These are phyloP conservation scores for Artemisia tridentata DNA, from an alignment of 129 eudicot genomes.

Conservation along the genomic window DNA sequence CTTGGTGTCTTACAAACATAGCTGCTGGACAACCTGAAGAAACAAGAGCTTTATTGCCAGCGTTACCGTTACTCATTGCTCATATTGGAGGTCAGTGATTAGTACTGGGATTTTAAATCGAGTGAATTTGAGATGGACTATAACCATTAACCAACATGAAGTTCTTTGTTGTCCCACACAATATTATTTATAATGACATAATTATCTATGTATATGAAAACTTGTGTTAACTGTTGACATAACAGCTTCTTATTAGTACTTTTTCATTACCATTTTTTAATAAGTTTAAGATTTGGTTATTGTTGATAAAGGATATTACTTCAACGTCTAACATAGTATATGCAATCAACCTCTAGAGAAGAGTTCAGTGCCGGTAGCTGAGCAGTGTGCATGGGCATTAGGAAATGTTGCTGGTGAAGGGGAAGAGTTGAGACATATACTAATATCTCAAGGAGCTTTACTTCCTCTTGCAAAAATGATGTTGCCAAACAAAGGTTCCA, in stretches of 20 bases:
- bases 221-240: too few species aligned
- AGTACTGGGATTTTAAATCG: too few species aligned
- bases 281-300: too few species aligned
- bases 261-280: too few species aligned
- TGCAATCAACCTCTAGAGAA: slow-evolving; percentile 53
- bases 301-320: too few species aligned
- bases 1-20: slow-evolving; percentile 96
- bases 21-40: slow-evolving; percentile 99
- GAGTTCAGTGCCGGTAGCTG: slow-evolving; percentile 85
- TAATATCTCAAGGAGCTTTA: slow-evolving; percentile 84
- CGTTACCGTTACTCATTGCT: slow-evolving; percentile 89
- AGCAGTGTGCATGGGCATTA: slow-evolving; percentile 99
- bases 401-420: slow-evolving; percentile 99
- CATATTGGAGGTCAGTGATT: slow-evolving; percentile 84
- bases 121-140: too few species aligned
- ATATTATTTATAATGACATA: too few species aligned
- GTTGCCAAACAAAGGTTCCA: slow-evolving; percentile 87
- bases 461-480: slow-evolving; percentile 94
- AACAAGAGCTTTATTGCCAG: slow-evolving; percentile 92
- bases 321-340: slow-evolving; percentile 25
- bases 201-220: too few species aligned
- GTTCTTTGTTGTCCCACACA: too few species aligned
- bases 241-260: too few species aligned
- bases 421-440: slow-evolving; percentile 74
- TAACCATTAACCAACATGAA: too few species aligned